Percentiles rank a stretch among this genome's conserved stretches.
phyloP scores from a whole-genome alignment of 2,329 filamentous ascomycete genomes.

The Claviceps citrina region DNA sequence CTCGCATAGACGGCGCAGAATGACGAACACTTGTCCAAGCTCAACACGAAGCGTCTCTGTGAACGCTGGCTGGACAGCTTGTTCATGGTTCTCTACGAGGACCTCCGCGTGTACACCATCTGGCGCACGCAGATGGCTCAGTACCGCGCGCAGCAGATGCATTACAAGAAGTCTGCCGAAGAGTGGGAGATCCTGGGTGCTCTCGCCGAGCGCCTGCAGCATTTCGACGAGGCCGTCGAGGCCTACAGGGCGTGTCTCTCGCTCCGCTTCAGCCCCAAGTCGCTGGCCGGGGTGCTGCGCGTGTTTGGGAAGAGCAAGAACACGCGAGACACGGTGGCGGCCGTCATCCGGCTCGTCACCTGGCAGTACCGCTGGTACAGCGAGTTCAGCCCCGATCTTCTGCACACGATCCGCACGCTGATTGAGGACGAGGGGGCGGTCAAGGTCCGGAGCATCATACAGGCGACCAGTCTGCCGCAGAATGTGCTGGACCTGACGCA shows the following conservation, averaged over 20 bases:
- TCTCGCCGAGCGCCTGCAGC: slow-evolving; percentile 81
- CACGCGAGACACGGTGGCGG: slow-evolving; percentile 64
- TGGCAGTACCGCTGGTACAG: slow-evolving; percentile 99
- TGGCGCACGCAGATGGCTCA: slow-evolving; percentile 98
- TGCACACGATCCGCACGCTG: slow-evolving; percentile 75
- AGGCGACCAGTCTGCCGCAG: slow-evolving; percentile 86
- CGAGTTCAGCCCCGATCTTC: slow-evolving; percentile 86
- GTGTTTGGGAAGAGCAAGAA: slow-evolving; percentile 65
- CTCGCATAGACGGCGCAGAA: slow-evolving; percentile 39
- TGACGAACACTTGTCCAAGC: slow-evolving; percentile 66
- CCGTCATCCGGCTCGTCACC: slow-evolving; percentile 80
- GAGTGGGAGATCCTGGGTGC: slow-evolving; percentile 97
- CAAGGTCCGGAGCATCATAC: slow-evolving; percentile 92
- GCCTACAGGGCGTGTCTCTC: slow-evolving; percentile 79
- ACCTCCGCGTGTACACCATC: slow-evolving; percentile 95
- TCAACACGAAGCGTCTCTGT: slow-evolving; percentile 93
- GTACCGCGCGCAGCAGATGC: slow-evolving; percentile 79
- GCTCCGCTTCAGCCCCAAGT: slow-evolving; percentile 85
- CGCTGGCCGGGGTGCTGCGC: slow-evolving; percentile 69
- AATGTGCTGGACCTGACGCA: slow-evolving; percentile 88
- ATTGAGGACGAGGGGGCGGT: slow-evolving; percentile 97
- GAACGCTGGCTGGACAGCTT: slow-evolving; percentile 96
- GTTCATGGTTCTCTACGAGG: slow-evolving; percentile 98
- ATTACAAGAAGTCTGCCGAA: slow-evolving; percentile 91
- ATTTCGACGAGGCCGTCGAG: slow-evolving; percentile 79